Conservation (phyloP, 1,284 basidiomycete species). For the Kwoniella shivajii region DNA sequence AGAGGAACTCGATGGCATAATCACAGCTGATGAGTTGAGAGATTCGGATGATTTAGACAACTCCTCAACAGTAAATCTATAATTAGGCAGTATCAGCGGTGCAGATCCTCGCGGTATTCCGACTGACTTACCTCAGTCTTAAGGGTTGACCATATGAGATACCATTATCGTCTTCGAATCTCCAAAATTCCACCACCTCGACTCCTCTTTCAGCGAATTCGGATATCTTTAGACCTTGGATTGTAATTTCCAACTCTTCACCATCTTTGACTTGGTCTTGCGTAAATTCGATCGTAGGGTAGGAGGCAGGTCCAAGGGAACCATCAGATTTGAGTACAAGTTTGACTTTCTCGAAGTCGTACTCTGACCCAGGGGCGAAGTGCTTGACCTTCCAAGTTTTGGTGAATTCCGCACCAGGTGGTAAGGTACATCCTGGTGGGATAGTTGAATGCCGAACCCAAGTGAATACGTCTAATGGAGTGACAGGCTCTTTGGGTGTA, state of each 20-base stretch:
- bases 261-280: constrained; percentile 36
- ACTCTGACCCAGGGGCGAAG: constrained; percentile 45
- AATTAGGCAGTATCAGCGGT: background rate
- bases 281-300: constrained; percentile 18
- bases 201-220: constrained; percentile 29
- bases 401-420: constrained; percentile 48
- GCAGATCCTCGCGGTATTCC: background rate
- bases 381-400: constrained; percentile 49
- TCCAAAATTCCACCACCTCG: constrained; percentile 46
- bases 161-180: constrained; percentile 46
- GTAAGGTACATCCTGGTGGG: constrained; percentile 37
- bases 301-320: constrained; percentile 24
- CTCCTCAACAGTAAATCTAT: constrained; percentile 16
- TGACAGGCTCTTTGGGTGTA: constrained; percentile 24
- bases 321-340: constrained; percentile 35
- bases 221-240: constrained; percentile 44
- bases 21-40: constrained; percentile 15
- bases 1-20: constrained; percentile 15
- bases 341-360: constrained; percentile 33
- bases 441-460: constrained; percentile 49
- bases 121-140: constrained; percentile 33
- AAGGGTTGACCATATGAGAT: constrained; percentile 47
- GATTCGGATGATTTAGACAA: constrained; percentile 11
- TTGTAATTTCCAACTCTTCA: constrained; percentile 36
- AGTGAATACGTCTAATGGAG: constrained; percentile 45